Evolutionary conservation across 352 stramenopile genomes (phyloP).

Genomic region (Chrysophaeum taylorii): DNA sequence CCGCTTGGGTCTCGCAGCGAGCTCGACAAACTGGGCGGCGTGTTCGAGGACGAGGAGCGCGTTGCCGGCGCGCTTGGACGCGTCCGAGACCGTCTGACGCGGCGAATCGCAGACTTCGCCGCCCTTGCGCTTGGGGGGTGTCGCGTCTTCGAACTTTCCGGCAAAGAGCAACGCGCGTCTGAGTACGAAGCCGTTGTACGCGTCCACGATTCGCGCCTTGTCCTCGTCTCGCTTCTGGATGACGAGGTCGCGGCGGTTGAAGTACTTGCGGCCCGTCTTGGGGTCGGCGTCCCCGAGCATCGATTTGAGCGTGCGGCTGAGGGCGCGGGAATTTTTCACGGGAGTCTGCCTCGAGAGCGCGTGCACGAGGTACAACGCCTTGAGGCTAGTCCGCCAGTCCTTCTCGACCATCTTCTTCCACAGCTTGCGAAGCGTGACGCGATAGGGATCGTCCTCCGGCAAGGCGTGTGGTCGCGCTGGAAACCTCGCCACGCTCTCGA

Average conservation of each 20-base stretch:
- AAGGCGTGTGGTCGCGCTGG: slow-evolving; percentile 2
- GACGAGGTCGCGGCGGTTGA: slow-evolving; percentile 9
- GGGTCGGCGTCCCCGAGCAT: slow-evolving; percentile 16
- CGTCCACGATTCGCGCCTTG: slow-evolving; percentile 1
- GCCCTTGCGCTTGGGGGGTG: not conserved
- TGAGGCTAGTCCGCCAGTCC: slow-evolving; percentile 20
- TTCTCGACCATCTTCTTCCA: slow-evolving; percentile 24
- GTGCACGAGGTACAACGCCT: slow-evolving; percentile 23
- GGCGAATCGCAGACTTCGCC: not conserved
- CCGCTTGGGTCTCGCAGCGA: not conserved
- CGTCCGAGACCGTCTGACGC: not conserved
- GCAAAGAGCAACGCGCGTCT: slow-evolving; percentile 17
- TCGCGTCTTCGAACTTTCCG: slow-evolving; percentile 19
- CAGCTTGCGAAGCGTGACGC: slow-evolving; percentile 24
- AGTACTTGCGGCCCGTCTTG: slow-evolving; percentile 14
- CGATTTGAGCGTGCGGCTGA: not conserved
- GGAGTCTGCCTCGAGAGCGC: slow-evolving; percentile 8
- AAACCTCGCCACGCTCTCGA: slow-evolving; percentile 2
- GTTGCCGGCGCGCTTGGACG: slow-evolving; percentile 8
- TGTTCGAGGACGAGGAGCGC: slow-evolving; percentile 9
- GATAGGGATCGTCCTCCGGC: slow-evolving; percentile 19
- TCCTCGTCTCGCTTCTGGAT: not conserved
- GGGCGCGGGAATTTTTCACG: not conserved
- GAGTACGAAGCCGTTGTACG: slow-evolving; percentile 18
- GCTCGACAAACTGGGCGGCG: slow-evolving; percentile 1